Evolutionary conservation across 78 protist genomes (phyloP).

Genomic region (Emiliania huxleyi): DNA sequence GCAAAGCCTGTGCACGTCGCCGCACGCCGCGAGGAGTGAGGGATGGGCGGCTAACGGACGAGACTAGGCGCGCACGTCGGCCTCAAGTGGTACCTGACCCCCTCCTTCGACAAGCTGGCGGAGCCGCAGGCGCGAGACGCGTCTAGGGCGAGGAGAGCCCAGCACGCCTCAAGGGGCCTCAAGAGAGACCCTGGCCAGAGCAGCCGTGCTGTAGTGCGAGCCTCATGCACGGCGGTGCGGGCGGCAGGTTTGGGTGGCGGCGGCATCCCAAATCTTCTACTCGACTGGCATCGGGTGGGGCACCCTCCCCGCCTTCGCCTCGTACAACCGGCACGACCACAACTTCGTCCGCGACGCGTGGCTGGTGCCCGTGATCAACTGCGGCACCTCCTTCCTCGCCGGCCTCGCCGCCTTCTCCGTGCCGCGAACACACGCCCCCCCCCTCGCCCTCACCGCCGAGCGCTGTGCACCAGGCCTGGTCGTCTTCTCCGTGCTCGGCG

Average conservation of each 20-base stretch:
- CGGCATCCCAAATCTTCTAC: constrained; percentile 5
- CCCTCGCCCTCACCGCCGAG: background rate
- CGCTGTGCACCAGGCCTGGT: too few species aligned
- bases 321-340: background rate
- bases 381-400: background rate
- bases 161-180: too few species aligned
- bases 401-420: constrained; percentile 17
- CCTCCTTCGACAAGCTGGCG: background rate
- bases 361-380: background rate
- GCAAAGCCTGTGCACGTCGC: too few species aligned
- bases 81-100: background rate
- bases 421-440: background rate
- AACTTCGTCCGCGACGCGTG: background rate
- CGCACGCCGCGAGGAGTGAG: too few species aligned
- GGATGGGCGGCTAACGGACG: too few species aligned
- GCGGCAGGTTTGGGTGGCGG: background rate
- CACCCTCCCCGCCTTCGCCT: background rate
- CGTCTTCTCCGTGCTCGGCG: background rate
- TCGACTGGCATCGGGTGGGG: background rate
- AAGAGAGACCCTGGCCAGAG: too few species aligned
- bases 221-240: too few species aligned
- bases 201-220: too few species aligned
- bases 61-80: background rate
- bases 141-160: too few species aligned
- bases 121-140: too few species aligned